Evolutionary conservation across 2,329 filamentous ascomycete genomes (phyloP).

Genomic region (Periglandula ipomoeae): DNA sequence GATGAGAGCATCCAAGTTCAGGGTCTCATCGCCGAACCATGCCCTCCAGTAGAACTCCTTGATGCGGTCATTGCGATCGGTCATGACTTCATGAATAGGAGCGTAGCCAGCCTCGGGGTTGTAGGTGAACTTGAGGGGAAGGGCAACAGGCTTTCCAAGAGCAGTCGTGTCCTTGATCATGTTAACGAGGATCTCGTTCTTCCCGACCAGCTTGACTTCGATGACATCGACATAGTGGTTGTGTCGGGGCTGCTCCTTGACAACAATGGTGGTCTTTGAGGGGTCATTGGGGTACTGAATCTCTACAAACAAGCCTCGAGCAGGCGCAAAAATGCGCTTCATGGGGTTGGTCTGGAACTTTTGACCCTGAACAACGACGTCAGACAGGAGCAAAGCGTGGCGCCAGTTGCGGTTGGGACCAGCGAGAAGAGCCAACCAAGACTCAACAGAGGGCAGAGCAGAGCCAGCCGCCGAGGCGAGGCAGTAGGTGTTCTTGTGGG

Average conservation of each 20-base stretch:
- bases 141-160: constrained; percentile 68
- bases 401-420: constrained; percentile 85
- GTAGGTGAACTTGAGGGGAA: constrained; percentile 85
- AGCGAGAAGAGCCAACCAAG: constrained; percentile 82
- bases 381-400: constrained; percentile 86
- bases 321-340: constrained; percentile 80
- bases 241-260: constrained; percentile 78
- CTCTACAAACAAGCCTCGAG: constrained; percentile 81
- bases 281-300: constrained; percentile 75
- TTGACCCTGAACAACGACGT: constrained; percentile 89
- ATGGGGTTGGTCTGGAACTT: constrained; percentile 97
- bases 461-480: constrained; percentile 67
- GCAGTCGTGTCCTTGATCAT: constrained; percentile 91
- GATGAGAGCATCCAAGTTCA: constrained; percentile 77
- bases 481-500: constrained; percentile 72
- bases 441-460: constrained; percentile 66
- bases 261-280: constrained; percentile 71
- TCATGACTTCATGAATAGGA: constrained; percentile 96
- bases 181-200: constrained; percentile 76
- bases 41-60: constrained; percentile 99
- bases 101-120: constrained; percentile 93
- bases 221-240: constrained; percentile 85
- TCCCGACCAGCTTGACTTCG: constrained; percentile 65
- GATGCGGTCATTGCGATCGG: constrained; percentile 90
- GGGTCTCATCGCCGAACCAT: constrained; percentile 84